Evolutionary conservation across 2,329 filamentous ascomycete genomes (phyloP).

Genomic region (Calonectria pseudoreteaudii): DNA sequence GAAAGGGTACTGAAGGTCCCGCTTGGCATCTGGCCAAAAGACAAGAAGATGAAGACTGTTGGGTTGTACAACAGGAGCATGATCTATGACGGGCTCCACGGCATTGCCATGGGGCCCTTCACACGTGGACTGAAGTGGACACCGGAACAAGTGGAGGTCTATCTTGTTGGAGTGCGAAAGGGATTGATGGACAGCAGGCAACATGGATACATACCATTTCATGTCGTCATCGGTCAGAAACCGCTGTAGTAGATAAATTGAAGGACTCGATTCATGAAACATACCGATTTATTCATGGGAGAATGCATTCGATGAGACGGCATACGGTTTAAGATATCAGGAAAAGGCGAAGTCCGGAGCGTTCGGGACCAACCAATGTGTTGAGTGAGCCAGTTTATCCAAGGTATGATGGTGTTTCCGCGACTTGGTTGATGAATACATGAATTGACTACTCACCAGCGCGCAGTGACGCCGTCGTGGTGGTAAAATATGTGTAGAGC

Average conservation of each 20-base stretch:
- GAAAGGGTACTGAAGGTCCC: conserved; percentile 6
- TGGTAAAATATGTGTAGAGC: too few relatives aligned
- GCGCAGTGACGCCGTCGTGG: too few relatives aligned
- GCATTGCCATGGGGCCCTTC: neutral
- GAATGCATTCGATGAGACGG: neutral
- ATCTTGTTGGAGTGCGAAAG: neutral
- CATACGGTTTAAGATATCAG: too few relatives aligned
- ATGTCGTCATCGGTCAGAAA: conserved; percentile 4
- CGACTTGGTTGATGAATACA: too few relatives aligned
- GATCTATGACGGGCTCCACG: neutral
- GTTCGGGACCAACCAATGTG: too few relatives aligned
- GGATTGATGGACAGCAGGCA: neutral
- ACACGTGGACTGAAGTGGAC: conserved; percentile 9
- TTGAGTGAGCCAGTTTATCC: too few relatives aligned
- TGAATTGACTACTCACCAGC: too few relatives aligned
- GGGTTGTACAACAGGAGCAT: conserved; percentile 10
- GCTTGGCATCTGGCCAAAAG: neutral
- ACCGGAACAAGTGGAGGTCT: neutral
- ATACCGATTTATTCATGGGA: too few relatives aligned
- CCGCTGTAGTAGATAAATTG: neutral
- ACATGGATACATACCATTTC: conserved; percentile 11
- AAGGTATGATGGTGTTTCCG: too few relatives aligned
- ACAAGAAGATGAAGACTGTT: conserved; percentile 5
- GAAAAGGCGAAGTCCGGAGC: too few relatives aligned
- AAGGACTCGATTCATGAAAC: too few relatives aligned